Conservation (phyloP, 1,139 yeast genomes). For the Zygoascus meyerae region DNA sequence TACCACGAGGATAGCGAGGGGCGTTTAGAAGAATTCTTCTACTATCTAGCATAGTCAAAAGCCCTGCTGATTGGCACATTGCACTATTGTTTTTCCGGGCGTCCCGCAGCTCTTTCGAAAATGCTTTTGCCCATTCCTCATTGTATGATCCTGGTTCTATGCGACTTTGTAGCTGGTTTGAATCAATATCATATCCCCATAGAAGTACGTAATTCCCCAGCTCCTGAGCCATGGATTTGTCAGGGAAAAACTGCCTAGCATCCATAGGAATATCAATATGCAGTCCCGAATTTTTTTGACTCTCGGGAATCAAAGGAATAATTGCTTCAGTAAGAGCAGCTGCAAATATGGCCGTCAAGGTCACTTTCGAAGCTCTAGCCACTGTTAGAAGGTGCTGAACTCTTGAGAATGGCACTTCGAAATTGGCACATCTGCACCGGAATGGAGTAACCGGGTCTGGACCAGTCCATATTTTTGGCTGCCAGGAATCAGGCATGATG, state of each 20-base stretch:
- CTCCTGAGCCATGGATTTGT: neutral
- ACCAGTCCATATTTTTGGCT: constrained; percentile 1
- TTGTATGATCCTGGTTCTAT: neutral
- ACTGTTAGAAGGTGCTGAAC: neutral
- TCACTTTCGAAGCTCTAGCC: neutral
- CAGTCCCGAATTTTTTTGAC: neutral
- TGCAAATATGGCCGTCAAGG: neutral
- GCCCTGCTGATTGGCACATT: constrained; percentile 2
- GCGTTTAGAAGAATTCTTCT: neutral
- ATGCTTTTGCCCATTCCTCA: neutral
- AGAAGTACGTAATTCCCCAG: constrained; percentile 3
- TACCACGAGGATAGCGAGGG: constrained; percentile 6
- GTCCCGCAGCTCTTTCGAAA: neutral
- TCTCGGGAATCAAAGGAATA: neutral
- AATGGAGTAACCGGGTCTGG: constrained; percentile 3
- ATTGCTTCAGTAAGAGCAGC: neutral
- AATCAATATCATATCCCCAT: constrained; percentile 1
- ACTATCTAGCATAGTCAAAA: neutral
- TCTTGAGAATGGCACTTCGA: neutral
- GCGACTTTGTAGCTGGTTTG: neutral
- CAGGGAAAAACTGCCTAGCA: constrained; percentile 6
- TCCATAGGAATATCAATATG: constrained; percentile 5
- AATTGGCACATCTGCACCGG: constrained; percentile 1
- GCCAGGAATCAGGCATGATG: neutral
- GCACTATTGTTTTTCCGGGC: neutral